phyloP scores from a whole-genome alignment of 2,329 filamentous ascomycete species.

The Diaporthe velutina region DNA sequence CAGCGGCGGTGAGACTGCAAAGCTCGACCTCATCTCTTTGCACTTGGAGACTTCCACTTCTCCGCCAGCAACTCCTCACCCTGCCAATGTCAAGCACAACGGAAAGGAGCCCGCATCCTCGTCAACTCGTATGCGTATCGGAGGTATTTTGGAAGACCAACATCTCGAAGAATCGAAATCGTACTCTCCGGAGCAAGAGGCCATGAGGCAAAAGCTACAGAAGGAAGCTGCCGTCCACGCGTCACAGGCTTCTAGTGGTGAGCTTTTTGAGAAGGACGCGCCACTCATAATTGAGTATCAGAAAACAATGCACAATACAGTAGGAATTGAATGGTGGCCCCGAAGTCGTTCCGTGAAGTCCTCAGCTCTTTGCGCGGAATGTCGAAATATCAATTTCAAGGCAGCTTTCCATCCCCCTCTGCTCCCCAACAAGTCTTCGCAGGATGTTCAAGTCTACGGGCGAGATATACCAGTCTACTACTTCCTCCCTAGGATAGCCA shows the following conservation, averaged over 20 bases:
- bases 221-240: neutral
- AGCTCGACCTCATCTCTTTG: no score
- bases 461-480: no score
- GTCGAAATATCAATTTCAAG: neutral
- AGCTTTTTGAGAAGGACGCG: neutral
- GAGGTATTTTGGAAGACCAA: no score
- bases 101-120: no score
- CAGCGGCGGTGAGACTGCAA: no score
- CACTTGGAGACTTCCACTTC: neutral
- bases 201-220: neutral
- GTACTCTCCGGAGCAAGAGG: no score
- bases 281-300: neutral
- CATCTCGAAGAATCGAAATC: no score
- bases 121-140: no score
- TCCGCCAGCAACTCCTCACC: no score
- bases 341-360: neutral
- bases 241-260: neutral
- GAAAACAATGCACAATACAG: neutral
- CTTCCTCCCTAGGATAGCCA: no score
- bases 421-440: neutral
- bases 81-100: no score
- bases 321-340: neutral
- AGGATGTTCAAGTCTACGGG: no score
- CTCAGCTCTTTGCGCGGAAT: neutral
- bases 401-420: neutral